A percentile compares a stretch with the other conserved stretches of the same genome.
These are phyloP conservation scores for Didymella glomerata DNA, from an alignment of 2,329 filamentous ascomycete species.

Conservation along the genomic window DNA sequence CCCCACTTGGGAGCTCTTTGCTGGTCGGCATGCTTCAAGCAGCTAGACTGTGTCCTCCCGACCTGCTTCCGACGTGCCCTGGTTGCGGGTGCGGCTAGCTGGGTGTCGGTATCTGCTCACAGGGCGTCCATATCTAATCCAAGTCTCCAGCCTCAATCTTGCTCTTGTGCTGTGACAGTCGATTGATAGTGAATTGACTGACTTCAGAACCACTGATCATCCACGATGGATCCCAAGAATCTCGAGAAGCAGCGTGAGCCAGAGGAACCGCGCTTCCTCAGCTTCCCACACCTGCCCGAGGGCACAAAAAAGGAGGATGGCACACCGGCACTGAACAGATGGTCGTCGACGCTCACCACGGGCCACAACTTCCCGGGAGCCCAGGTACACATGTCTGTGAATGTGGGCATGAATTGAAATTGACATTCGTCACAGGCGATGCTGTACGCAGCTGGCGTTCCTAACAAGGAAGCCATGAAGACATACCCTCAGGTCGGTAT, in stretches of 20 bases:
- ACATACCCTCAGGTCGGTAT: slow-evolving; percentile 89
- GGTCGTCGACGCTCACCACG: slow-evolving; percentile 81
- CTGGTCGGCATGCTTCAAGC: slow-evolving; percentile 28
- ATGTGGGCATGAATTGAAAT: not conserved
- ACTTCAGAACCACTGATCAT: not conserved
- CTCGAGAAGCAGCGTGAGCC: slow-evolving; percentile 48
- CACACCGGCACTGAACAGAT: slow-evolving; percentile 78
- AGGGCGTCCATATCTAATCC: slow-evolving; percentile 34
- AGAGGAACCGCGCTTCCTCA: slow-evolving; percentile 60
- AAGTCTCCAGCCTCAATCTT: slow-evolving; percentile 20
- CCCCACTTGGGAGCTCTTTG: slow-evolving; percentile 30
- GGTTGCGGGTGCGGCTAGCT: slow-evolving; percentile 31
- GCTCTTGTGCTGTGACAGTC: not conserved
- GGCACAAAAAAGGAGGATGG: slow-evolving; percentile 63
- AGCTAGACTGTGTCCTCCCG: slow-evolving; percentile 24
- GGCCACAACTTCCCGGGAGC: slow-evolving; percentile 92
- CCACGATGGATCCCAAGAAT: slow-evolving; percentile 50
- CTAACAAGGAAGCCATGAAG: slow-evolving; percentile 84
- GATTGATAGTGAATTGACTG: not conserved
- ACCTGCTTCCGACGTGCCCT: slow-evolving; percentile 26
- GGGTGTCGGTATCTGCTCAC: slow-evolving; percentile 31
- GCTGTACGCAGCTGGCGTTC: slow-evolving; percentile 92
- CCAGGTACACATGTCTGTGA: slow-evolving; percentile 64
- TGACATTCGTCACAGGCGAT: slow-evolving; percentile 70
- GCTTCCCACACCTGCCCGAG: slow-evolving; percentile 64